Evolutionary conservation across 148 eudicot species (phyloP).

Genomic region (Heliosperma pusillum): DNA sequence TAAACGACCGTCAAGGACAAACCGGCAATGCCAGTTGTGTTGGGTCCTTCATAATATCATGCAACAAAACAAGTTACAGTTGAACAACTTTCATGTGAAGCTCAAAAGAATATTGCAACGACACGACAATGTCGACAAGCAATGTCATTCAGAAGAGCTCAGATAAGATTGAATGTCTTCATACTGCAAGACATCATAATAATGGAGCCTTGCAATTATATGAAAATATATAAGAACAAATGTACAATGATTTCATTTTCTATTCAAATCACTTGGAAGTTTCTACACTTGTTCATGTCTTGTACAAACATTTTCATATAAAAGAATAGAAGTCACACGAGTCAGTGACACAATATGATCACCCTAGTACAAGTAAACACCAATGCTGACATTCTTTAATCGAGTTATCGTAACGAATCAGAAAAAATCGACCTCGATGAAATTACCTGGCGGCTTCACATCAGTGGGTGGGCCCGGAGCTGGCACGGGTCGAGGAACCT

Average conservation of each 20-base stretch:
- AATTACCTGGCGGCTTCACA: not conserved
- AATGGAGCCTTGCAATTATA: not conserved
- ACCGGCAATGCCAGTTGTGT: too few relatives aligned
- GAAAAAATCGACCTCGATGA: not conserved
- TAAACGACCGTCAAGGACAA: too few relatives aligned
- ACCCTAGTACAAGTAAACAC: not conserved
- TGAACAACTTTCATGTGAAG: not conserved
- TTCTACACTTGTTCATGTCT: not conserved
- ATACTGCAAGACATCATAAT: not conserved
- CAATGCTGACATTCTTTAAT: not conserved
- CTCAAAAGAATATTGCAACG: not conserved
- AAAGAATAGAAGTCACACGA: not conserved
- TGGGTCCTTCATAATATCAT: too few relatives aligned
- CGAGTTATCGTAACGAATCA: not conserved
- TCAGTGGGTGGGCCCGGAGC: not conserved
- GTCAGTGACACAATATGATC: not conserved
- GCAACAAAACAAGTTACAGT: not conserved
- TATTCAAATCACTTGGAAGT: not conserved
- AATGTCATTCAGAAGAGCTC: not conserved
- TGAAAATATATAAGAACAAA: not conserved
- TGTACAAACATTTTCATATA: not conserved
- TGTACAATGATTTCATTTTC: not conserved
- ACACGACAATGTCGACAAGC: not conserved
- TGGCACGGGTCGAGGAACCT: conserved; percentile 51
- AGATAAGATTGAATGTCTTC: not conserved